Base-by-base conservation (phyloP, 345 rosid species). In the Hypericum perforatum region DNA sequence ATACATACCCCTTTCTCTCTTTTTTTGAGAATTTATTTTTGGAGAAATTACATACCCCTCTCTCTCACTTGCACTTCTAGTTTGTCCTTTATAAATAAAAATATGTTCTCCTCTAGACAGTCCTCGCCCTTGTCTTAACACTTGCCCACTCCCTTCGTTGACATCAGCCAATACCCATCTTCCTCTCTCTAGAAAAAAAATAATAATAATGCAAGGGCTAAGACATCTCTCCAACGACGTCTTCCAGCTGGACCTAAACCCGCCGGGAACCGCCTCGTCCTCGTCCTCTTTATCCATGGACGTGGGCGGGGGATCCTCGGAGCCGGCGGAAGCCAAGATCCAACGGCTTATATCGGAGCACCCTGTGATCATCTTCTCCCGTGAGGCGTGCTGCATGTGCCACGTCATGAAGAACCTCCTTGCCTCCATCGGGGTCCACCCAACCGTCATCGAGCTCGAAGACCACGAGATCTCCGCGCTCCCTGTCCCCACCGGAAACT, bases 301-400 rank as follows among this genome's bases (percentile, higher is more conserved):
- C 66, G 92, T 22, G 32, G 32, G 32, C 4, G 32, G 32, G 32
- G 32, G 32, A 4, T 22, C 70, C 14, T 78, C 63, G 8, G 96
- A 91, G 68, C 63, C 98, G 38, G 5, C 96, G 0, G 94, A 82
- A 65, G 56, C 78, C 6, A 67, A 73, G 62, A 81, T 91, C 85
- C 91, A 70, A 45, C 85, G 96, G 13, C 80, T 91, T n/a, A 87
- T 87, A 43, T 63, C 87, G 0, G 98, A 91, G 67, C 84, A 91
- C 71, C 96, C 94, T 0, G 98, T 91, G 29, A 77, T 91, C 68
- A 87, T 91, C 59, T 91, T 91, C 75, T 82, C 86, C 69, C 79
- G 85, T 49, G 71, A 92, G 8, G 74, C 96, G 6, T 91, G 98
- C 65, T 91, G 88, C 82, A 91, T 87, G 98, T 85, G 96, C 72